These are phyloP conservation scores for Podila horticola DNA, from an alignment of 192 early-diverging fungal species.

Conservation along the genomic window DNA sequence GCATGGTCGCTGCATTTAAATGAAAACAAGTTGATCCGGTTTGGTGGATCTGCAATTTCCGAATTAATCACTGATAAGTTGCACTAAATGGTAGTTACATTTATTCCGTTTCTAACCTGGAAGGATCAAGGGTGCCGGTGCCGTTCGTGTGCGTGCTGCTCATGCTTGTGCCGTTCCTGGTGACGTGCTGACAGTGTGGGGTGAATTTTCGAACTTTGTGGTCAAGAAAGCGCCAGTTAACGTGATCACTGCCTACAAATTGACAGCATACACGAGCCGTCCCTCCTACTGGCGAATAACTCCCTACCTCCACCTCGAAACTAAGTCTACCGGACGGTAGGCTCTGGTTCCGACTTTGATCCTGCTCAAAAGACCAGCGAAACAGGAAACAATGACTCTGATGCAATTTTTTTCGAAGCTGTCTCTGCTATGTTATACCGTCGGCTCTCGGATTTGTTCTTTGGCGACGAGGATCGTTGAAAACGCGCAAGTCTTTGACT, in stretches of 20 bases:
- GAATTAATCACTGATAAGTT: background rate
- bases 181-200: conserved; percentile 15
- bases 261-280: background rate
- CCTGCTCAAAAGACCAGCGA: too few species aligned
- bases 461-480: too few species aligned
- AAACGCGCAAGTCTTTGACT: too few species aligned
- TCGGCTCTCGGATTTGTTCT: too few species aligned
- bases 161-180: conserved; percentile 3
- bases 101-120: background rate
- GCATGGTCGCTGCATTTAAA: conserved; percentile 10
- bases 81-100: conserved; percentile 9
- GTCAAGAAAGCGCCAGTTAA: accelerated
- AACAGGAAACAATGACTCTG: too few species aligned
- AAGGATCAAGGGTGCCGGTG: conserved; percentile 1
- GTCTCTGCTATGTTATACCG: too few species aligned
- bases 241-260: background rate
- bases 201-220: background rate
- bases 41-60: background rate
- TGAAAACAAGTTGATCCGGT: conserved; percentile 4
- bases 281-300: too few species aligned
- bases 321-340: too few species aligned
- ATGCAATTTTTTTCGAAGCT: too few species aligned
- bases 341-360: too few species aligned
- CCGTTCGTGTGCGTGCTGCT: background rate
- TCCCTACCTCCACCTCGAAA: too few species aligned